Evolutionary conservation across 352 stramenopile species (phyloP).

Genomic region (Phytophthora sojae): DNA sequence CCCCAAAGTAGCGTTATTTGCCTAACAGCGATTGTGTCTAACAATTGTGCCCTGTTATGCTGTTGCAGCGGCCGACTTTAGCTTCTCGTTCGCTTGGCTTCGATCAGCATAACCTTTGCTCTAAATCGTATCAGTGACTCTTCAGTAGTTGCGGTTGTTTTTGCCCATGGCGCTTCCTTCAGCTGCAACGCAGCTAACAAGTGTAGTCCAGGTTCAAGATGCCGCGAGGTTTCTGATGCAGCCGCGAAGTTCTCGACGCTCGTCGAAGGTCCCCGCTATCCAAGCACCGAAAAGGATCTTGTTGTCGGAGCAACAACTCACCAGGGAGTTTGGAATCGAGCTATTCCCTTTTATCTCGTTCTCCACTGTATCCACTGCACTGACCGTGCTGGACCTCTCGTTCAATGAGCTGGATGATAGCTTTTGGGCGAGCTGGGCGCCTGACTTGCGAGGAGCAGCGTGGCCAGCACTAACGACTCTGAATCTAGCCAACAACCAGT

Average conservation of each 20-base stretch:
- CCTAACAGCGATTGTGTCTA: not conserved
- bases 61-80: slow-evolving; percentile 17
- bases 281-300: slow-evolving; percentile 30
- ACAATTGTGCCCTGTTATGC: not conserved
- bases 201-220: slow-evolving; percentile 18
- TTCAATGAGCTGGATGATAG: slow-evolving; percentile 58
- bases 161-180: not conserved
- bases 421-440: slow-evolving; percentile 38
- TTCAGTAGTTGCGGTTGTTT: not conserved
- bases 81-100: slow-evolving; percentile 26
- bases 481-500: slow-evolving; percentile 66
- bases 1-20: not conserved
- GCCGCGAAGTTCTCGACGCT: slow-evolving; percentile 6
- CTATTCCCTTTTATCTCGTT: slow-evolving; percentile 29
- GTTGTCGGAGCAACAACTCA: slow-evolving; percentile 32
- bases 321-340: slow-evolving; percentile 20
- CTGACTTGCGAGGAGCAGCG: slow-evolving; percentile 8
- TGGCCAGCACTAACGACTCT: slow-evolving; percentile 45
- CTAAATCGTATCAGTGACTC: not conserved
- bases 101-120: not conserved
- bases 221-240: slow-evolving; percentile 18
- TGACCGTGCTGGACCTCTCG: slow-evolving; percentile 53
- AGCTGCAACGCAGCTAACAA: slow-evolving; percentile 11
- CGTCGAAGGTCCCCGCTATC: slow-evolving; percentile 1
- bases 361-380: slow-evolving; percentile 6